Evolutionary conservation across 352 stramenopile species (phyloP).

Genomic region (Pythium brachiatum): DNA sequence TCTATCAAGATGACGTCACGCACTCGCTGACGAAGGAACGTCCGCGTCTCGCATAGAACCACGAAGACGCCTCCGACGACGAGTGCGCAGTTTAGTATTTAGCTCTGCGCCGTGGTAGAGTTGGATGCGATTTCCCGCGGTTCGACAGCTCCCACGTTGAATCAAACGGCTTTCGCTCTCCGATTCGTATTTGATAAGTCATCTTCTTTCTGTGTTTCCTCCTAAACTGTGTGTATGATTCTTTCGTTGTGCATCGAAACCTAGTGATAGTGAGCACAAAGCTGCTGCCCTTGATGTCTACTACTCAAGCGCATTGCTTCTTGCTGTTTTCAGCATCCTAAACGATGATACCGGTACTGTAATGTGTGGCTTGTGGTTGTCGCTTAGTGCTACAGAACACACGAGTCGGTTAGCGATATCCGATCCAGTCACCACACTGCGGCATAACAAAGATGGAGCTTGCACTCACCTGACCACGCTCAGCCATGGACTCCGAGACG

Average conservation of each 20-base stretch:
- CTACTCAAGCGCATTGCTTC: too few relatives aligned
- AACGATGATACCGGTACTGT: too few relatives aligned
- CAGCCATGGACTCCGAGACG: slow-evolving; percentile 78
- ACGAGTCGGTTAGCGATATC: too few relatives aligned
- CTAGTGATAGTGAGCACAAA: background rate
- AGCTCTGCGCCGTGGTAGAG: slow-evolving; percentile 16
- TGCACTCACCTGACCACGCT: slow-evolving; percentile 57
- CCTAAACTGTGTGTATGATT: background rate
- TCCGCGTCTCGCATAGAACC: background rate
- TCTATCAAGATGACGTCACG: slow-evolving; percentile 9
- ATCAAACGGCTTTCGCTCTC: slow-evolving; percentile 15
- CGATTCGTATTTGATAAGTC: slow-evolving; percentile 4
- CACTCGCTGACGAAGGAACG: background rate
- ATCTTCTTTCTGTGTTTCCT: background rate
- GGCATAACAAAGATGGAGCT: too few relatives aligned
- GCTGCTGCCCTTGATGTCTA: too few relatives aligned
- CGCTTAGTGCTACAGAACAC: background rate
- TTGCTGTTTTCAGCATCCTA: background rate
- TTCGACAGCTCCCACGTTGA: slow-evolving; percentile 15
- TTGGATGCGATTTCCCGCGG: slow-evolving; percentile 16
- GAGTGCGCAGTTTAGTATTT: slow-evolving; percentile 19
- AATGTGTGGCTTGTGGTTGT: background rate
- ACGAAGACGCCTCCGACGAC: background rate
- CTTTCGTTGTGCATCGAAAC: background rate
- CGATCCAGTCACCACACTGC: too few relatives aligned